These are phyloP conservation scores for Kwoniella shivajii DNA, from an alignment of 1,284 basidiomycete genomes.

Conservation along the genomic window DNA sequence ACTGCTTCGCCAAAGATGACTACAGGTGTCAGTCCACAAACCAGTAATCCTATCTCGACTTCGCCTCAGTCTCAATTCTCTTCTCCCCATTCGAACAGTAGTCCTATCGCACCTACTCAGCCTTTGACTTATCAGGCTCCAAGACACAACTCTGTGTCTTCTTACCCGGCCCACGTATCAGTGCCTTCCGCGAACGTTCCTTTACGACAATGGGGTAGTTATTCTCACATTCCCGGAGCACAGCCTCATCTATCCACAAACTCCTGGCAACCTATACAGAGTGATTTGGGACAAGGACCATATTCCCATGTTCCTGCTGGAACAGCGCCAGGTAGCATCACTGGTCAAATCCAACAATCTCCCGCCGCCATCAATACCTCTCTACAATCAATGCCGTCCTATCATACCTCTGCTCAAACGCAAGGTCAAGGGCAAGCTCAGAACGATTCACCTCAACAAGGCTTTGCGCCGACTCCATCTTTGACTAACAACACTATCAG, in stretches of 20 bases:
- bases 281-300: background rate
- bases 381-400: background rate
- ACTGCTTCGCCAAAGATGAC: background rate
- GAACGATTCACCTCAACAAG: constrained; percentile 13
- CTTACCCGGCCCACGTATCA: constrained; percentile 9
- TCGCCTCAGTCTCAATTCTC: constrained; percentile 34
- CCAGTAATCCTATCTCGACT: background rate
- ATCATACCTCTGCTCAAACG: background rate
- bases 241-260: background rate
- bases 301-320: background rate
- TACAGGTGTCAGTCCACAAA: constrained; percentile 1
- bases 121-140: constrained; percentile 2
- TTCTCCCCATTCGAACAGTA: constrained; percentile 24
- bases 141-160: constrained; percentile 18
- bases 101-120: constrained; percentile 17
- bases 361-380: background rate
- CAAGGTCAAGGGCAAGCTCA: background rate
- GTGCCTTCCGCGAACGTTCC: background rate
- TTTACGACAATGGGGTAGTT: constrained; percentile 7
- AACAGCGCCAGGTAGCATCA: constrained; percentile 13
- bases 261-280: constrained; percentile 4
- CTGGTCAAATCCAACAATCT: constrained; percentile 10
- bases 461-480: constrained; percentile 35
- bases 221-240: background rate
- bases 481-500: constrained; percentile 40